Percentiles rank a stretch among this genome's conserved stretches.
These are phyloP conservation scores for Allantophomopsis lycopodina DNA, from an alignment of 2,329 filamentous ascomycete species.

Conservation along the genomic window DNA sequence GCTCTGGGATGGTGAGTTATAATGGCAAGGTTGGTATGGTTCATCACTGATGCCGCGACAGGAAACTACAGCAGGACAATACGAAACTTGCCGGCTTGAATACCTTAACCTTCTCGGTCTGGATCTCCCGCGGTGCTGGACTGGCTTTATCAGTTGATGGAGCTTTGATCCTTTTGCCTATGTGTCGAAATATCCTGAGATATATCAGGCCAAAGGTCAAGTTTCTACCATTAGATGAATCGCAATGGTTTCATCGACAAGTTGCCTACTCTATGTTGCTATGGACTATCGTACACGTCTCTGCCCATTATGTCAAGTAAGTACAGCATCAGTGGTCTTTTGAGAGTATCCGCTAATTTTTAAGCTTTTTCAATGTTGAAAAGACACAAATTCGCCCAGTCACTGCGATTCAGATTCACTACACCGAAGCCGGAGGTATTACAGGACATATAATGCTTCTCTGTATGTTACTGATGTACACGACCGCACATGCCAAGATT, in stretches of 20 bases:
- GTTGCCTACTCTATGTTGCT: slow-evolving; percentile 79
- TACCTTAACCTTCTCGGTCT: slow-evolving; percentile 74
- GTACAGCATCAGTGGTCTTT: slow-evolving; percentile 14
- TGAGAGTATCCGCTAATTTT: slow-evolving; percentile 3
- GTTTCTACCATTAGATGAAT: slow-evolving; percentile 90
- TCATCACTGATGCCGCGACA: slow-evolving; percentile 20
- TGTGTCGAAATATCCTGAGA: slow-evolving; percentile 83
- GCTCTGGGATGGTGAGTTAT: slow-evolving; percentile 61
- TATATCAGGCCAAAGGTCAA: slow-evolving; percentile 74
- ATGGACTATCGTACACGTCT: slow-evolving; percentile 66
- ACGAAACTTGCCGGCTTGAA: slow-evolving; percentile 64
- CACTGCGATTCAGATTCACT: slow-evolving; percentile 82
- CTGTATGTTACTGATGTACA: slow-evolving; percentile 99
- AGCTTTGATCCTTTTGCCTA: slow-evolving; percentile 80
- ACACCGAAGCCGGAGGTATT: slow-evolving; percentile 75
- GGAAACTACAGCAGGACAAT: slow-evolving; percentile 67
- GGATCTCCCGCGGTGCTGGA: slow-evolving; percentile 89
- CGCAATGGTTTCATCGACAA: slow-evolving; percentile 92
- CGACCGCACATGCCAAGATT: slow-evolving; percentile 83
- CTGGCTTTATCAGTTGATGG: slow-evolving; percentile 74
- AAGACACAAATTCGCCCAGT: slow-evolving; percentile 66
- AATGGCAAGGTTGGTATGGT: not conserved
- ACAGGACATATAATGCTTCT: slow-evolving; percentile 96
- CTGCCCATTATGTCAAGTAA: slow-evolving; percentile 87
- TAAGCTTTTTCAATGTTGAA: slow-evolving; percentile 90